Percentiles rank a stretch among this genome's conserved stretches.
Conservation (phyloP, 129 eudicot species). For the Arctium minus region DNA sequence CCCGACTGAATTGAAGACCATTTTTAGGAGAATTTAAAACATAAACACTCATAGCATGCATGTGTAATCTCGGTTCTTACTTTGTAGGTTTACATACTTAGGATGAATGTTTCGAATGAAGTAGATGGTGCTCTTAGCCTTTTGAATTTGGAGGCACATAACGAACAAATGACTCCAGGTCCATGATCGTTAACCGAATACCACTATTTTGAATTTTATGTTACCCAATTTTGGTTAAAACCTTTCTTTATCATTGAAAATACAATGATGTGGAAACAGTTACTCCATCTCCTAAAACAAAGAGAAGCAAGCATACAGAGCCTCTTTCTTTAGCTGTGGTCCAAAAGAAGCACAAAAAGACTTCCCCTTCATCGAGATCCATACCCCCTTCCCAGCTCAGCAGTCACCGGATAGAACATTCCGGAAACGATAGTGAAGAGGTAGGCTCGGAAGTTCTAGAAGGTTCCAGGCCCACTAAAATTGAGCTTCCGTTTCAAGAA, state of each 20-base stretch:
- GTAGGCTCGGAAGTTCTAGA: constrained; percentile 19
- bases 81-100: constrained; percentile 57
- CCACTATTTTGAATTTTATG: neutral
- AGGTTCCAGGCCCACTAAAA: neutral
- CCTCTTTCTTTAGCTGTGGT: constrained; percentile 30
- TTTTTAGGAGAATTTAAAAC: neutral
- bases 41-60: neutral
- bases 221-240: neutral
- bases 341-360: constrained; percentile 37
- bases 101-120: constrained; percentile 45
- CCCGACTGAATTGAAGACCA: neutral
- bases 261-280: constrained; percentile 1
- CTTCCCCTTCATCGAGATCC: neutral
- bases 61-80: neutral
- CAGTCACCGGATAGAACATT: constrained; percentile 26
- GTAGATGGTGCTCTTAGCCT: constrained; percentile 70
- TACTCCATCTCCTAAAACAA: constrained; percentile 16
- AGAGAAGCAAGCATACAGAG: constrained; percentile 40
- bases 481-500: constrained; percentile 25
- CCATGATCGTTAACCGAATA: neutral
- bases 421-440: constrained; percentile 32
- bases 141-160: constrained; percentile 42
- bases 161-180: constrained; percentile 49
- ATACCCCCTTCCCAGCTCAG: neutral
- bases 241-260: neutral